These are phyloP conservation scores for Zygotorulaspora sp. DNA, from an alignment of 805 yeast genomes.

Conservation along the genomic window DNA sequence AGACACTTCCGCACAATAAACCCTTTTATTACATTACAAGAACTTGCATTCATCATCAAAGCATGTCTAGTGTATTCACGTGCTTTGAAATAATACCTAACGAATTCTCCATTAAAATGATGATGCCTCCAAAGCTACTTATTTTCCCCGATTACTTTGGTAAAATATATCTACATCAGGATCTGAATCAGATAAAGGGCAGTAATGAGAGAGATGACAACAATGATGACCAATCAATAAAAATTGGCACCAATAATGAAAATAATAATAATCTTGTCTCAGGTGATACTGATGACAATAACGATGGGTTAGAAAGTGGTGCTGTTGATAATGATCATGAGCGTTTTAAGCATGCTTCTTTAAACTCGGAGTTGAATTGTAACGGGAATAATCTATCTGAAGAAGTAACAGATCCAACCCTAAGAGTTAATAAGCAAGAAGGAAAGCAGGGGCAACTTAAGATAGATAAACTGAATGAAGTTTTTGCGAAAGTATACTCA, in stretches of 20 bases:
- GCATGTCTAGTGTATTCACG: conserved; percentile 22
- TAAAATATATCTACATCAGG: conserved; percentile 10
- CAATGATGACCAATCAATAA: too few species aligned
- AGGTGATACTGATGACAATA: conserved; percentile 2
- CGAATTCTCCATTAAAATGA: conserved; percentile 10
- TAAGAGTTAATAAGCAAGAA: conserved; percentile 10
- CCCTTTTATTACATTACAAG: conserved; percentile 21
- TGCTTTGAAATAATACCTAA: conserved; percentile 18
- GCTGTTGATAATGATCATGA: background rate
- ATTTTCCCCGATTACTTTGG: conserved; percentile 20
- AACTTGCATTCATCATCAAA: conserved; percentile 16
- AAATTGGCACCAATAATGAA: too few species aligned
- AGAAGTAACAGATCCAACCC: background rate
- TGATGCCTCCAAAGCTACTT: conserved; percentile 16
- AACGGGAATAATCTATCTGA: background rate
- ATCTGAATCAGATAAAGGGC: conserved; percentile 1
- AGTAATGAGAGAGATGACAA: conserved; percentile 2
- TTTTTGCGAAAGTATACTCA: conserved; percentile 11
- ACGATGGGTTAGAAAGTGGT: background rate
- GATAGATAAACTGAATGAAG: conserved; percentile 13
- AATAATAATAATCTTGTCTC: conserved; percentile 5
- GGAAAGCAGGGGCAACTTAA: conserved; percentile 12
- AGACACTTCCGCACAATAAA: conserved; percentile 7
- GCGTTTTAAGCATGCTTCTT: background rate
- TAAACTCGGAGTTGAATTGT: background rate